phyloP scores from a whole-genome alignment of 768 basidiomycete species.

The Lentinus brumalis region DNA sequence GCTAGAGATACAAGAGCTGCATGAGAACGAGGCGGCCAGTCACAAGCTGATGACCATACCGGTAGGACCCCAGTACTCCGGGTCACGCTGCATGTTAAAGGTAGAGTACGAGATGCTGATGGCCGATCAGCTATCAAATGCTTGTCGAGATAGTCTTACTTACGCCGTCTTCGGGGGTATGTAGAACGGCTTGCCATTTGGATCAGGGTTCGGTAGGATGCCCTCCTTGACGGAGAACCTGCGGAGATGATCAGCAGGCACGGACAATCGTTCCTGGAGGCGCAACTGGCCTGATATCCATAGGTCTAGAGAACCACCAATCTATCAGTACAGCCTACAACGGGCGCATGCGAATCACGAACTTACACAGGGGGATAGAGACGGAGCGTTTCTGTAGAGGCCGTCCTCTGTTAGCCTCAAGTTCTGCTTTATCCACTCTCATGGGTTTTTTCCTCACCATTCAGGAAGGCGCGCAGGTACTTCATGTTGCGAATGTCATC shows the following conservation, averaged over 20 bases:
- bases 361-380: conserved; percentile 35
- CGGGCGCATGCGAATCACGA: background rate
- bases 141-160: background rate
- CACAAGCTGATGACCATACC: conserved; percentile 37
- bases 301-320: conserved; percentile 28
- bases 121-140: conserved; percentile 26
- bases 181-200: conserved; percentile 24
- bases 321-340: background rate
- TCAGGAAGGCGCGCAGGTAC: conserved; percentile 33
- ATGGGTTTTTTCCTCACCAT: conserved; percentile 15
- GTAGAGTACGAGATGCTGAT: conserved; percentile 48
- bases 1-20: conserved; percentile 37
- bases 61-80: conserved; percentile 73
- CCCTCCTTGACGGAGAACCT: conserved; percentile 17
- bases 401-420: background rate
- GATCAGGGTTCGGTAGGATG: conserved; percentile 20
- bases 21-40: background rate
- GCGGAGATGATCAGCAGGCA: background rate
- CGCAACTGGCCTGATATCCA: conserved; percentile 33
- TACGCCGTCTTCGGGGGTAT: conserved; percentile 24
- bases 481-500: conserved; percentile 36
- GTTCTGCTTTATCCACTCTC: background rate
- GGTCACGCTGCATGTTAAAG: conserved; percentile 65
- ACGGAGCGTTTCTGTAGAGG: conserved; percentile 30
- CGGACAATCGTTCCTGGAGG: background rate